These are phyloP conservation scores for Ilex aquifolium DNA, from an alignment of 257 asterid genomes.

Conservation along the genomic window DNA sequence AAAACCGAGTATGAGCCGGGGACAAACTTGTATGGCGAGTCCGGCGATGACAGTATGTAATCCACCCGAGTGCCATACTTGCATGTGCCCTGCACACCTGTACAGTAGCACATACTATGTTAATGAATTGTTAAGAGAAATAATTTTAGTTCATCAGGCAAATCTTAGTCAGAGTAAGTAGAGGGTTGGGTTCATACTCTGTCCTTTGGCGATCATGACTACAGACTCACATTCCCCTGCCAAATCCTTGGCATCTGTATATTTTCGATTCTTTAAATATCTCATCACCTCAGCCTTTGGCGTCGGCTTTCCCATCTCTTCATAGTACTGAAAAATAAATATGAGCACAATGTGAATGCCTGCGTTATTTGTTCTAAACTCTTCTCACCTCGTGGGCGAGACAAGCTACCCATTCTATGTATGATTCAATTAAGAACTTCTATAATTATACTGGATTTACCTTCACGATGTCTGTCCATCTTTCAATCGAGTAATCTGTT, in stretches of 20 bases:
- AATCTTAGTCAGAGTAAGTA: neutral
- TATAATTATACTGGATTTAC: conserved; percentile 14
- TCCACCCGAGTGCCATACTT: conserved; percentile 92
- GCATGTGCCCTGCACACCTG: conserved; percentile 96
- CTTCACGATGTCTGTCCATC: conserved; percentile 91
- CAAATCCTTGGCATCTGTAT: conserved; percentile 75
- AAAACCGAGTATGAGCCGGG: conserved; percentile 86
- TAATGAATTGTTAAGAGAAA: neutral
- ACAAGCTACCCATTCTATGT: too few relatives aligned
- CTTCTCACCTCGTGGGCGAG: too few relatives aligned
- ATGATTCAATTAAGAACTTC: too few relatives aligned
- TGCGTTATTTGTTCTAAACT: too few relatives aligned
- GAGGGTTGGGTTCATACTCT: conserved; percentile 40
- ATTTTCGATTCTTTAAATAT: conserved; percentile 52
- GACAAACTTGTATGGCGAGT: conserved; percentile 62
- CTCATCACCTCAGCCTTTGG: conserved; percentile 85
- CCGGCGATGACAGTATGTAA: conserved; percentile 59
- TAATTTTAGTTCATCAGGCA: neutral
- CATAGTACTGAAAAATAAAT: conserved; percentile 49
- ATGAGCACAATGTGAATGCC: too few relatives aligned
- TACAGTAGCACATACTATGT: neutral
- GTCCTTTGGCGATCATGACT: conserved; percentile 96
- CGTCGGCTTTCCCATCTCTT: conserved; percentile 85
- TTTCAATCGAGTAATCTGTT: conserved; percentile 80
- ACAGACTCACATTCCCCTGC: conserved; percentile 94